Conservation (phyloP, 108 stramenopile genomes). For the Cyclotella sp. region DNA sequence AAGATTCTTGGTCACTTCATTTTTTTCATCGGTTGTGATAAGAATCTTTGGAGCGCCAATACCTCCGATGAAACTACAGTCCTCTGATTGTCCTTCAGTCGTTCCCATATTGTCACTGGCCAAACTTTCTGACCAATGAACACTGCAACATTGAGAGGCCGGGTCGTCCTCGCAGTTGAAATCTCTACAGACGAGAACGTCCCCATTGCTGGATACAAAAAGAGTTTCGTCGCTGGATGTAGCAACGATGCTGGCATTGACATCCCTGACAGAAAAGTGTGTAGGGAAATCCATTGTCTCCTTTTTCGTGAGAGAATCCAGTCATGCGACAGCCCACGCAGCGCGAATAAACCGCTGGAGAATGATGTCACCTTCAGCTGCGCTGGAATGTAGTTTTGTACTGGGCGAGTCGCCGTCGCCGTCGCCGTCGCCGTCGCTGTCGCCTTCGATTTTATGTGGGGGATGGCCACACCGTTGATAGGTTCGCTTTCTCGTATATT, state of each 20-base stretch:
- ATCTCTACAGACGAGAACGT: conserved; percentile 70
- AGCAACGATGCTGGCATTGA: conserved; percentile 13
- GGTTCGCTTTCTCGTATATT: not conserved
- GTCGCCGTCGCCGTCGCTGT: no score
- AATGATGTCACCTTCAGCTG: no score
- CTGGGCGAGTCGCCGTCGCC: no score
- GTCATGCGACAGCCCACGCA: no score
- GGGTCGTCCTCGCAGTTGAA: not conserved
- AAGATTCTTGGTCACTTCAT: not conserved
- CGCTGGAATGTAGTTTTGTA: no score
- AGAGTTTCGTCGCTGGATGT: conserved; percentile 64
- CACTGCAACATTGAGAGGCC: no score
- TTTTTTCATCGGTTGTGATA: not conserved
- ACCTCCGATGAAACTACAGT: not conserved
- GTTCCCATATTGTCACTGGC: not conserved
- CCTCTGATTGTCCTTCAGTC: not conserved
- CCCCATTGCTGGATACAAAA: conserved; percentile 68
- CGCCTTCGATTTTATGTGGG: no score
- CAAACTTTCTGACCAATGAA: no score
- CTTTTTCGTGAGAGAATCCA: no score
- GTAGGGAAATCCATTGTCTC: no score
- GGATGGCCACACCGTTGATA: no score
- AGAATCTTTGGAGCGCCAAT: not conserved
- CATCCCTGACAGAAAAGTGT: not conserved
- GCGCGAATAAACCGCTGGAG: no score